Base-by-base conservation (phyloP, 768 basidiomycete genomes). In the Auricularia sp. region DNA sequence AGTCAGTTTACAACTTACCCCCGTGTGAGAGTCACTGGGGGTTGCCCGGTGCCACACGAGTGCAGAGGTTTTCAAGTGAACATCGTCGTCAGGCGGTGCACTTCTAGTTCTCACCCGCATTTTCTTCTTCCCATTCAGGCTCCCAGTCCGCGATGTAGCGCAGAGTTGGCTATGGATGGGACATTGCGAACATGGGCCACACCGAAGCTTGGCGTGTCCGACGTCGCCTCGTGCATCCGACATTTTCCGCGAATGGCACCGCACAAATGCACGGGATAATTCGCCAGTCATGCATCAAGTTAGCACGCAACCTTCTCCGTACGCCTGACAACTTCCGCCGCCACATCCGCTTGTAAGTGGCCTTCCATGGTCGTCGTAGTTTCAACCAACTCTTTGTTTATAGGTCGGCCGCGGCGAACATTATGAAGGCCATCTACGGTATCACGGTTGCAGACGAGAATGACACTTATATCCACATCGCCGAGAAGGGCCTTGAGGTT, bases 341-440 rank as follows among this genome's bases (percentile, higher is more conserved):
- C 21, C 47, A 51, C 21, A 3, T 51, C 16, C 47, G 47, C 5
- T 16, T 8, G 47, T 51, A 16, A 10, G 47, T 18, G 16, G 11
- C 11, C 16, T 16, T 10, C 16, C 47, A 6, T 10, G 16, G 18
- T 18, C 11, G 3, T 51, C 6, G 5, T 21, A 6, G 11, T 12
- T 18, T 6, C 6, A 39, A 7, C 47, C 6, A 8, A 12, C 39
- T 7, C 39, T 12, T 8, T 39, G 39, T 39, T 39, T 39, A 39
- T 39, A 79, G 77, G 44, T 67, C 71, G 63, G 68, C 74, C 2
- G 74, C 72, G 16, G 70, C 76, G 2, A 65, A 77, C 34, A 74
- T 78, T 21, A 70, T 82, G 61, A 74, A 73, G 42, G 69, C 79
- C 6, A 69, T 73, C 0, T 81, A 82, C 53, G 80, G 80, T 0